A percentile compares a stretch with the other conserved stretches of the same genome.
These are phyloP conservation scores for Thermoascus crustaceus DNA, from an alignment of 2,329 filamentous ascomycete genomes.

Conservation along the genomic window DNA sequence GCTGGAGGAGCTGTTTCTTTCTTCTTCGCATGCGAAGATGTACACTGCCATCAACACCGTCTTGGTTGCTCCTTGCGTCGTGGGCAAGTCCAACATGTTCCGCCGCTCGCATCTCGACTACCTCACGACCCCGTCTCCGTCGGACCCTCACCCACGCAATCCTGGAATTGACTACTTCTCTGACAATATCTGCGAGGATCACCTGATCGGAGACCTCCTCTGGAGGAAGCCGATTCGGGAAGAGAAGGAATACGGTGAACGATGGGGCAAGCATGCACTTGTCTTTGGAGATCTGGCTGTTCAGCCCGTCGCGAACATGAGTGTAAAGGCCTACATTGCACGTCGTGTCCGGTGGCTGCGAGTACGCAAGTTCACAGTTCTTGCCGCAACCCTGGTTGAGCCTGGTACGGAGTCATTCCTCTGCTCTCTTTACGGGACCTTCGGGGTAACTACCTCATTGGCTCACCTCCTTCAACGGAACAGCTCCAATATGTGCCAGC, in stretches of 20 bases:
- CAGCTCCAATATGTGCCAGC: constrained; percentile 37
- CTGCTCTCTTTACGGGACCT: constrained; percentile 73
- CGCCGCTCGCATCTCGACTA: constrained; percentile 79
- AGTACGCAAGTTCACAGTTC: constrained; percentile 89
- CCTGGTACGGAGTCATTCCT: constrained; percentile 84
- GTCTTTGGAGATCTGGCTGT: constrained; percentile 79
- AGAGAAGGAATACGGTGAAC: constrained; percentile 29
- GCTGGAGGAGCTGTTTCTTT: constrained; percentile 90
- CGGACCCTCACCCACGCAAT: constrained; percentile 37
- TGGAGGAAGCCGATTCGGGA: constrained; percentile 52
- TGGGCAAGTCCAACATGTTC: constrained; percentile 99
- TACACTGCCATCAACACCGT: constrained; percentile 96
- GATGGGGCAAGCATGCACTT: constrained; percentile 69
- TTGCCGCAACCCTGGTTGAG: constrained; percentile 80
- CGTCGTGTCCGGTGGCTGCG: constrained; percentile 83
- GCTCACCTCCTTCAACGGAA: constrained; percentile 49
- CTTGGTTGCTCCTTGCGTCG: constrained; percentile 79
- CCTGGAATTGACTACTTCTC: constrained; percentile 88
- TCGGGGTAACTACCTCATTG: constrained; percentile 62
- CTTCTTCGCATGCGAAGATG: constrained; percentile 91
- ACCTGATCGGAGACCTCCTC: constrained; percentile 84
- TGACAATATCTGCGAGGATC: constrained; percentile 94
- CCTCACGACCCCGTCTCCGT: constrained; percentile 50
- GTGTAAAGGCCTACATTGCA: constrained; percentile 65
- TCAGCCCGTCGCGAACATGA: constrained; percentile 80